phyloP scores from a whole-genome alignment of 768 basidiomycete genomes.

The Dentipellis sp. region DNA sequence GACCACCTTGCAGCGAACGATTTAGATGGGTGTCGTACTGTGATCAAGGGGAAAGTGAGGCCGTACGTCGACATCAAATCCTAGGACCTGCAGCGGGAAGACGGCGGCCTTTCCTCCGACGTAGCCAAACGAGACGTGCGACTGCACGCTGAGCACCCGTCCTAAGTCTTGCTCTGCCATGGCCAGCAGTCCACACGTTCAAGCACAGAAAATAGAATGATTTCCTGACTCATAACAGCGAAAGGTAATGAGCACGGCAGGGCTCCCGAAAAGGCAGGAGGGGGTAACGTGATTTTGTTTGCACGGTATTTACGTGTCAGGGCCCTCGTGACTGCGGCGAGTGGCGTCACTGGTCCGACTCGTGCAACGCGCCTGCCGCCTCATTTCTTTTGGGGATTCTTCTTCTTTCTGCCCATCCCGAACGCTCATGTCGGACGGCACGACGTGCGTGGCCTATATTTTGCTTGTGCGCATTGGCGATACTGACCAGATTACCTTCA shows the following conservation, averaged over 20 bases:
- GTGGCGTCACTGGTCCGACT: constrained; percentile 8
- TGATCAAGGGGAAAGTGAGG: constrained; percentile 1
- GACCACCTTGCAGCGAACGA: constrained; percentile 42
- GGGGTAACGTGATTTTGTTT: neutral
- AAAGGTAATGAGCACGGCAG: neutral
- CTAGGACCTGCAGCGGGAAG: constrained; percentile 76
- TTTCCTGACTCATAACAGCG: neutral
- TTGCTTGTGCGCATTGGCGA: neutral
- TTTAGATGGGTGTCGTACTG: neutral
- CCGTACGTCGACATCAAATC: constrained; percentile 91
- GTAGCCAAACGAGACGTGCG: constrained; percentile 90
- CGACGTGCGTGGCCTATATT: constrained; percentile 31
- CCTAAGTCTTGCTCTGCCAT: constrained; percentile 19
- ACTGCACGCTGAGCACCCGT: constrained; percentile 83
- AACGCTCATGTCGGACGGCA: constrained; percentile 37
- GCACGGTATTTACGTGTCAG: constrained; percentile 4
- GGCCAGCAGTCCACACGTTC: neutral
- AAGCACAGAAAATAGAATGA: neutral
- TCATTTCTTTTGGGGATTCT: constrained; percentile 1
- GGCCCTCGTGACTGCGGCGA: neutral
- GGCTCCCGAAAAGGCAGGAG: neutral
- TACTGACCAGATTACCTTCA: constrained; percentile 19
- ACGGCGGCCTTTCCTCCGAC: constrained; percentile 81
- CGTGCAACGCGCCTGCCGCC: neutral
- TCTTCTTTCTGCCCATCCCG: neutral